Conservation (phyloP, 306 rosid species). For the Herpetospermum pedunculosum region DNA sequence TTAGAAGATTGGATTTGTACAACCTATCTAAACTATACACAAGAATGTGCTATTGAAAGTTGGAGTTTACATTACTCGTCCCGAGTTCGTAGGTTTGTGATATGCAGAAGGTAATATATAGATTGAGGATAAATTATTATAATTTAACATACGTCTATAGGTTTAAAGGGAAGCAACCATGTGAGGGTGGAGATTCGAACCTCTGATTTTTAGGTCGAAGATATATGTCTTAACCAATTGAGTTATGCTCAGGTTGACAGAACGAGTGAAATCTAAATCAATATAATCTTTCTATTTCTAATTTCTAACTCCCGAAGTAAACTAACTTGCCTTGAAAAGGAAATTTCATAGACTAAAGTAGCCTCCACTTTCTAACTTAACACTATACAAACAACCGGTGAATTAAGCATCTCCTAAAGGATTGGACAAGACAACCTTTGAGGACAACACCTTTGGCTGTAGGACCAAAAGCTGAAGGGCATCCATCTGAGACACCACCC, state of each 20-base stretch:
- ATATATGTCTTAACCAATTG: too few species aligned
- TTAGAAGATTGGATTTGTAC: not conserved
- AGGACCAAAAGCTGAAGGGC: constrained; percentile 63
- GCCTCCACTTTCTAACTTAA: not conserved
- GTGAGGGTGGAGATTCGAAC: too few species aligned
- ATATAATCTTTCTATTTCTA: not conserved
- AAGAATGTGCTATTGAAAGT: not conserved
- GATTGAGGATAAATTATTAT: too few species aligned
- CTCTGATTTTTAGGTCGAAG: too few species aligned
- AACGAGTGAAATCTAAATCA: too few species aligned
- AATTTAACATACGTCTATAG: too few species aligned
- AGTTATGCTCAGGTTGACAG: too few species aligned
- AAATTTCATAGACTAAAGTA: not conserved
- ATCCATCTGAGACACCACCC: constrained; percentile 57
- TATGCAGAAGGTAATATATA: too few species aligned
- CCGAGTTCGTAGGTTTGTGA: too few species aligned
- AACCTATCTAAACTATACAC: not conserved
- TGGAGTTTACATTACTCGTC: not conserved
- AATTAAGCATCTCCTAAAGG: constrained; percentile 2
- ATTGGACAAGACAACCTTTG: constrained; percentile 43
- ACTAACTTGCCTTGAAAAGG: not conserved
- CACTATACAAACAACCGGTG: not conserved
- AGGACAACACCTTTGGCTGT: constrained; percentile 31
- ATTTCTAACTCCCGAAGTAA: not conserved
- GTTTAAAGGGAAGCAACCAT: too few species aligned